phyloP scores from a whole-genome alignment of 768 basidiomycete genomes.

The Podaxis pistillaris region DNA sequence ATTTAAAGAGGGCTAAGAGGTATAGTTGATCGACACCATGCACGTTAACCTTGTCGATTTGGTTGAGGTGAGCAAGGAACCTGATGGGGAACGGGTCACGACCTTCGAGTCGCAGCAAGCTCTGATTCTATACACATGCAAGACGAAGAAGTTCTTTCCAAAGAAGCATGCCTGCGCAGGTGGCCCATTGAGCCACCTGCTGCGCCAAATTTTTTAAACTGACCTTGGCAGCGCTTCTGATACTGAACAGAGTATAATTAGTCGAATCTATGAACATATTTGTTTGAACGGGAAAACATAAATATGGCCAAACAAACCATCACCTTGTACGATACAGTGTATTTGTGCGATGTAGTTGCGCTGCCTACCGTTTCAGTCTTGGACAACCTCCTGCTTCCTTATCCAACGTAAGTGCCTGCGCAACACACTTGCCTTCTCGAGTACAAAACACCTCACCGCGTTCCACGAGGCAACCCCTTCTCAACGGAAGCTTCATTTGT shows the following conservation, averaged over 20 bases:
- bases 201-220: slow-evolving; percentile 22
- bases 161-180: slow-evolving; percentile 24
- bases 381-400: neutral
- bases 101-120: slow-evolving; percentile 22
- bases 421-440: no score
- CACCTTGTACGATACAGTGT: no score
- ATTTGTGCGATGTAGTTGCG: neutral
- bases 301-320: no score
- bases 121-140: slow-evolving; percentile 27
- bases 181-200: slow-evolving; percentile 24
- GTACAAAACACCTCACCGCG: neutral
- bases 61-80: slow-evolving; percentile 6
- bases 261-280: neutral
- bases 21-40: slow-evolving; percentile 22
- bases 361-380: no score
- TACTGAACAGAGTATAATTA: neutral
- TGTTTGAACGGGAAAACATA: neutral
- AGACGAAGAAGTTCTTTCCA: slow-evolving; percentile 27
- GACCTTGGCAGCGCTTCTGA: neutral
- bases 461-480: neutral
- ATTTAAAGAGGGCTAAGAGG: neutral
- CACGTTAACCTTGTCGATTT: slow-evolving; percentile 35
- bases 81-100: slow-evolving; percentile 7
- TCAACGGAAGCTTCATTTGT: neutral
- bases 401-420: neutral